phyloP scores from a whole-genome alignment of 1,284 basidiomycete genomes.

The Fomes fomentarius region DNA sequence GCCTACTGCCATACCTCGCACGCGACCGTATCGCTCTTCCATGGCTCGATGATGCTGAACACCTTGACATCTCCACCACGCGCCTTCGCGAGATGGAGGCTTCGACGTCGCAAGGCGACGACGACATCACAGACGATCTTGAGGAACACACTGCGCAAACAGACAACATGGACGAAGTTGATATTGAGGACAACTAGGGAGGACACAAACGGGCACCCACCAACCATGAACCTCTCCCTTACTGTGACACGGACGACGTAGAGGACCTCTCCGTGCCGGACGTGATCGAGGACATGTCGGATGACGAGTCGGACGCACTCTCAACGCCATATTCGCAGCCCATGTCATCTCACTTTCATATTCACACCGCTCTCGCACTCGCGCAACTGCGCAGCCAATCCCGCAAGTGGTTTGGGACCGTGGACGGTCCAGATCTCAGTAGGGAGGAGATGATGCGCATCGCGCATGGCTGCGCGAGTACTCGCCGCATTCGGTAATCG shows the following conservation, averaged over 20 bases:
- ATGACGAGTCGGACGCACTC: slow-evolving; percentile 76
- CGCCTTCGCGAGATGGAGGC: slow-evolving; percentile 12
- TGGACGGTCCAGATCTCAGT: slow-evolving; percentile 13
- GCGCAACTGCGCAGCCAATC: not conserved
- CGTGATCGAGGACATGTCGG: slow-evolving; percentile 79
- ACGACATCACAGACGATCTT: not conserved
- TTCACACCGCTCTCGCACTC: too few species aligned
- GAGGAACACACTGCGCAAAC: not conserved
- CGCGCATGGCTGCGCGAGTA: not conserved
- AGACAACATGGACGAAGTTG: not conserved
- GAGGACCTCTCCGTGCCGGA: slow-evolving; percentile 73
- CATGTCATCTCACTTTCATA: too few species aligned
- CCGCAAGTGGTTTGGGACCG: slow-evolving; percentile 29
- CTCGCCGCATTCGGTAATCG: too few species aligned
- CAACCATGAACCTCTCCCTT: slow-evolving; percentile 62
- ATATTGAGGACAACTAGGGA: not conserved
- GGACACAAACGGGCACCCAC: too few species aligned
- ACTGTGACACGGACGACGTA: slow-evolving; percentile 60
- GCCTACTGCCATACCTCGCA: slow-evolving; percentile 37
- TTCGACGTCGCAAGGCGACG: not conserved
- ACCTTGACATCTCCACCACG: slow-evolving; percentile 8
- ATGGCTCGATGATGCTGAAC: not conserved
- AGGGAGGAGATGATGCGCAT: slow-evolving; percentile 3
- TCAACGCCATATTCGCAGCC: slow-evolving; percentile 60
- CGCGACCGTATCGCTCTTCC: slow-evolving; percentile 4